Base-by-base conservation (phyloP, 352 stramenopile species). In the Pythium insidiosum region DNA sequence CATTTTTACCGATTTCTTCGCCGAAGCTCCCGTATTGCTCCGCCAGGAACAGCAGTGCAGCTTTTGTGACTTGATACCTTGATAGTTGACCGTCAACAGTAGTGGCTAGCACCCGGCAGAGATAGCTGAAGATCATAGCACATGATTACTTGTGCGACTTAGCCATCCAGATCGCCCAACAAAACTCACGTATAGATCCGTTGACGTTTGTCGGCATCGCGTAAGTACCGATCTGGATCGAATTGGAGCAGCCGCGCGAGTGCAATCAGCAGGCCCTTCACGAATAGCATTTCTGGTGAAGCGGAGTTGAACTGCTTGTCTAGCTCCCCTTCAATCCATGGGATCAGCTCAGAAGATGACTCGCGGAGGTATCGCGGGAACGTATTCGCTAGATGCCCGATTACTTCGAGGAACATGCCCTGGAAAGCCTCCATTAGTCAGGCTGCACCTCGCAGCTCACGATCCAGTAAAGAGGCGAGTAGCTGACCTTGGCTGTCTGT, bases 291-390 rank as follows among this genome's bases (percentile, higher is more conserved):
- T 50, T 92, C 76, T 5, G 79, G 76, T 1, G 58, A 52, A 33
- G 66, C 73, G 6, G 66, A 73, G 5, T 61, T 55, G 31, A 89
- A 92, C 33, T 92, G 79, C 46, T 88, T 84, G 15, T 88, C 70
- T 33, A 92, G 55, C 19, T 57, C 48, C 10, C 73, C 66, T 56
- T 92, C 79, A 21, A 80, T 74, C 79, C 79, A 92, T 22, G 50
- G 55, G 7, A 89, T 30, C 24, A 87, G 37, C 10, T 62, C n/a
- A 2, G 29, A 9, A 31, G 67, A 58, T 35, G 47, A 48, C 1
- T 51, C 28, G 12, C 66, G 35, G 13, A 78, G 33, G 6, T 85
- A 52, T 0, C 24, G 7, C 1, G 65, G 60, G 42, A 87, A 89
- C 10, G 56, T 53, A n/a, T 56, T 63, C n/a, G 70, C 63, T 18